These are phyloP conservation scores for Cardamine occulta DNA, from an alignment of 345 rosid genomes.

Conservation along the genomic window DNA sequence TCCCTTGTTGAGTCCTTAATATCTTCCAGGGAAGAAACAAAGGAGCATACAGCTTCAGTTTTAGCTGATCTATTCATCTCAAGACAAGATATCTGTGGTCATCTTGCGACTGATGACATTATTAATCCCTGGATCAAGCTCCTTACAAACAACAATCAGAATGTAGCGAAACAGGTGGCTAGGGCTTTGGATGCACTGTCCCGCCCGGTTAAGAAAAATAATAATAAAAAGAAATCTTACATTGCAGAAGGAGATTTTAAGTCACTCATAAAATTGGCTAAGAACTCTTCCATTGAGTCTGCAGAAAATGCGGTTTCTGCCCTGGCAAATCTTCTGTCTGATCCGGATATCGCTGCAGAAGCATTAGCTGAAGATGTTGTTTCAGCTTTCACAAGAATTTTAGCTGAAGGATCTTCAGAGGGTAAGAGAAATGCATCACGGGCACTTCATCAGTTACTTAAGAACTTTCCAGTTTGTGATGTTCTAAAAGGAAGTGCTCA, in stretches of 20 bases:
- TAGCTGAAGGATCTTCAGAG: conserved; percentile 76
- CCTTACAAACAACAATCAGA: conserved; percentile 71
- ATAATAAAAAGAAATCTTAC: conserved; percentile 40
- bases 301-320: conserved; percentile 88
- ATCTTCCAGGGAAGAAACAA: conserved; percentile 76
- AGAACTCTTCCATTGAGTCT: conserved; percentile 67
- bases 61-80: conserved; percentile 79
- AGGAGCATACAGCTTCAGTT: conserved; percentile 78
- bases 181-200: conserved; percentile 81
- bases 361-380: conserved; percentile 85
- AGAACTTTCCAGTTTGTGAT: conserved; percentile 67
- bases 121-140: conserved; percentile 70
- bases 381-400: conserved; percentile 75
- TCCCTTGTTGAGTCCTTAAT: conserved; percentile 72
- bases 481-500: conserved; percentile 70
- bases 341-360: conserved; percentile 74
- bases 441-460: conserved; percentile 74
- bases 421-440: conserved; percentile 81
- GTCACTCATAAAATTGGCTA: conserved; percentile 72
- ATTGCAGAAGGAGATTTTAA: conserved; percentile 62
- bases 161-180: conserved; percentile 67
- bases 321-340: conserved; percentile 78
- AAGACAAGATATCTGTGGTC: conserved; percentile 77
- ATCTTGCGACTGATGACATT: conserved; percentile 51
- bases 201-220: conserved; percentile 61